Base-by-base conservation (phyloP, 805 yeast genomes). In the Lipomyces yamadae region DNA sequence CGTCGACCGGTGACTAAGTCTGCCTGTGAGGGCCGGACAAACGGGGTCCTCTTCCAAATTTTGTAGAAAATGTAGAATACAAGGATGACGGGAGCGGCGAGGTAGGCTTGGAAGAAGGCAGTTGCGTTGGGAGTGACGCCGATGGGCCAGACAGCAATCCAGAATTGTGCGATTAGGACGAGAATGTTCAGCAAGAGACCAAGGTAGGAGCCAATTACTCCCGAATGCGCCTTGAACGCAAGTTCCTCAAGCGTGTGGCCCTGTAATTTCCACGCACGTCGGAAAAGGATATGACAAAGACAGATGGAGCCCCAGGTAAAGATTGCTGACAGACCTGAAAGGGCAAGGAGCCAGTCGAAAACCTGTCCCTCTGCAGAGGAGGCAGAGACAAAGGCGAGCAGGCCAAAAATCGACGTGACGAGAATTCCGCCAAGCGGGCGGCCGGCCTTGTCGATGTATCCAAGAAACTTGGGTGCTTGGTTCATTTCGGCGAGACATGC, bases 301-400 rank as follows among this genome's bases (percentile, higher is more conserved):
- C 89, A 86, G 70, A 90, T 86, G 5, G 91, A 84, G 61, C 88
- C 88, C 96, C 96, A 90, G 45, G 91, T 87, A 78, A 89, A 86
- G 67, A 90, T 81, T n/a, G 92, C 86, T 0, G 92, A 86, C 70
- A 90, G 80, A 68, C 93, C 93, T 53, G 92, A 87, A 42, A 90
- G 77, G n/a, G 93, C 89, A 73, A 88, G 80, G 77, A 90, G 78
- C 95, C 95, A 90, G 71, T 81, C 81, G 79, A 90, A 91, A 35
- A 89, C 88, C 6, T 67, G 71, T 24, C 69, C 70, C 42, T 86
- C 81, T 66, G 82, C 78, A 8, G 82, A 77, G 53, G 89, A 84
- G 4, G 91, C 91, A 53, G 88, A 85, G 56, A 90, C 79, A 76
- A 85, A 88, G 58, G 88, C 85, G 32, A 88, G 76, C 48, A 85